These are phyloP conservation scores for Gossypium laxum DNA, from an alignment of 441 rosid species.

Conservation along the genomic window DNA sequence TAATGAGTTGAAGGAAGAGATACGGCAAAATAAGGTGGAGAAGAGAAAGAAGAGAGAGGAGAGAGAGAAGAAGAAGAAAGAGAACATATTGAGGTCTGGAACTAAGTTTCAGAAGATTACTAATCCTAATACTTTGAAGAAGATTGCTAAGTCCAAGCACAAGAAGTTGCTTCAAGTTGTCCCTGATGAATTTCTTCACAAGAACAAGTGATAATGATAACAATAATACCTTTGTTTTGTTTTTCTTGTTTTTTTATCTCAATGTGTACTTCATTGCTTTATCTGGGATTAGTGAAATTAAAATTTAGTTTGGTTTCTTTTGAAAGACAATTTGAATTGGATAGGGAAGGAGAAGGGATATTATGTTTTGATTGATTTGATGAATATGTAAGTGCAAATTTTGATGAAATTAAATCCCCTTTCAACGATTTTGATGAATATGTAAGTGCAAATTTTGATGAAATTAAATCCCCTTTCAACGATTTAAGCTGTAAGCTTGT, in stretches of 20 bases:
- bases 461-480: background rate
- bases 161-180: conserved; percentile 68
- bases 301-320: background rate
- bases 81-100: conserved; percentile 68
- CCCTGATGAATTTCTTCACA: conserved; percentile 43
- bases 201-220: conserved; percentile 7
- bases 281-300: background rate
- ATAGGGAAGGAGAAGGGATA: background rate
- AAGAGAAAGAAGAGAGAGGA: conserved; percentile 79
- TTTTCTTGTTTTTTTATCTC: background rate
- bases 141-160: conserved; percentile 65
- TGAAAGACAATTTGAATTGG: background rate
- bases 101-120: conserved; percentile 73
- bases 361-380: background rate
- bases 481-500: too few relatives aligned
- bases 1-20: conserved; percentile 74
- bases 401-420: background rate
- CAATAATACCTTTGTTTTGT: background rate
- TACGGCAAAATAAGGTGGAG: conserved; percentile 60
- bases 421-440: background rate
- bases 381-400: background rate
- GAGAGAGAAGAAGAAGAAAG: conserved; percentile 79
- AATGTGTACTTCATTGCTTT: background rate
- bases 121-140: conserved; percentile 76
- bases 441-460: background rate